These are phyloP conservation scores for Pythium phragmiticola DNA, from an alignment of 352 stramenopile species.

Conservation along the genomic window DNA sequence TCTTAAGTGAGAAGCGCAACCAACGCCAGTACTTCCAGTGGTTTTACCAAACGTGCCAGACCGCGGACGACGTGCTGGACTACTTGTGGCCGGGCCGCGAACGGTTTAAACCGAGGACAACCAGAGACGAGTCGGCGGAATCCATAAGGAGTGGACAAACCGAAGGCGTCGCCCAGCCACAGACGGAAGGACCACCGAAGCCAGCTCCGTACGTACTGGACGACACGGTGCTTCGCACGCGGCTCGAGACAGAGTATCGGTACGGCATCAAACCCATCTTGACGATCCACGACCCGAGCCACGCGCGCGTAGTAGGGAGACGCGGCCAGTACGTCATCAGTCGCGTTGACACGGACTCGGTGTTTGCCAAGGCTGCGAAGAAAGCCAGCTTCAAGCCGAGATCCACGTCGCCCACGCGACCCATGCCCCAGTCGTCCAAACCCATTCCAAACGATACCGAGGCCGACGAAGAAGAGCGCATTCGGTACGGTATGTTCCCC, in stretches of 20 bases:
- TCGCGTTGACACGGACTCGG: slow-evolving; percentile 20
- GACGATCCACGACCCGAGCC: slow-evolving; percentile 49
- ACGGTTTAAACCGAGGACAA: slow-evolving; percentile 16
- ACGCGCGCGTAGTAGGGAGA: slow-evolving; percentile 27
- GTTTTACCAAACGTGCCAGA: slow-evolving; percentile 58
- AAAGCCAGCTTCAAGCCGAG: slow-evolving; percentile 18
- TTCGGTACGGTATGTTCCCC: slow-evolving; percentile 21
- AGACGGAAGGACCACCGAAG: background rate
- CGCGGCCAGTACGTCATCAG: slow-evolving; percentile 31
- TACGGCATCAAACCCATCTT: slow-evolving; percentile 46
- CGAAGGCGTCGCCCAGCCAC: background rate
- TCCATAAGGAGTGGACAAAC: no score
- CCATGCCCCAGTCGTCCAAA: slow-evolving; percentile 25
- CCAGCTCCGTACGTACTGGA: slow-evolving; percentile 41
- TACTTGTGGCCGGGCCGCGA: slow-evolving; percentile 52
- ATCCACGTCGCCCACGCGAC: slow-evolving; percentile 19
- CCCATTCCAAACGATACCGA: slow-evolving; percentile 17
- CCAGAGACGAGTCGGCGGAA: background rate
- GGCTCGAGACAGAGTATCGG: slow-evolving; percentile 41
- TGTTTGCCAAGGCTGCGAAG: slow-evolving; percentile 22
- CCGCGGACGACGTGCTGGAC: slow-evolving; percentile 51
- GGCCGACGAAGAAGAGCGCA: slow-evolving; percentile 22
- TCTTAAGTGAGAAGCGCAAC: slow-evolving; percentile 37
- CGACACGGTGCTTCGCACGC: slow-evolving; percentile 48
- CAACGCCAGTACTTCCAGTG: slow-evolving; percentile 56